Percentiles rank a stretch among this genome's conserved stretches.
These are phyloP conservation scores for Raphanus raphanistrum DNA, from an alignment of 345 rosid species.

Conservation along the genomic window DNA sequence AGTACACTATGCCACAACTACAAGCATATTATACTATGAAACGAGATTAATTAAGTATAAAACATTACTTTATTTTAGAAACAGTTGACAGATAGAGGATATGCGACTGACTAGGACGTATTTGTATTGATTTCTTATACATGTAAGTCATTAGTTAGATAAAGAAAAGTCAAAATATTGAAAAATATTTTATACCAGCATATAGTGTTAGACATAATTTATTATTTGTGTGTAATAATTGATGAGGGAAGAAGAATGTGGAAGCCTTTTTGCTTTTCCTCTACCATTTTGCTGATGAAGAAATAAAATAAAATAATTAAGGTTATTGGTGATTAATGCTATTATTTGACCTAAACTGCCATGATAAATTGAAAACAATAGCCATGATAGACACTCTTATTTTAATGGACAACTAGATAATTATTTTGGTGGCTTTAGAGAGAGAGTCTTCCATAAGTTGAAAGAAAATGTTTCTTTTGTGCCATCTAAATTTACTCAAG, in stretches of 20 bases:
- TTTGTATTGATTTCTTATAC: neutral
- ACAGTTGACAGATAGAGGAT: conserved; percentile 26
- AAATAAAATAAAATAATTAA: neutral
- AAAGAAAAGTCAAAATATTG: conserved; percentile 37
- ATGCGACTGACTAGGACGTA: conserved; percentile 34
- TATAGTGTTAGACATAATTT: conserved; percentile 14
- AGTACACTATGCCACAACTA: conserved; percentile 28
- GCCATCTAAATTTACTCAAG: too few relatives aligned
- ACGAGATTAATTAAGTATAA: conserved; percentile 20
- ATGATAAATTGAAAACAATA: conserved; percentile 26
- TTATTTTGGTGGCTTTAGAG: conserved; percentile 23
- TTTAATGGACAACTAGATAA: conserved; percentile 8
- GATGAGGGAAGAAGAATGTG: conserved; percentile 23
- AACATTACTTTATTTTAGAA: conserved; percentile 23
- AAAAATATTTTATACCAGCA: conserved; percentile 23
- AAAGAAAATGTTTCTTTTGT: too few relatives aligned
- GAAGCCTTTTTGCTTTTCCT: conserved; percentile 23
- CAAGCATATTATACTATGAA: conserved; percentile 5
- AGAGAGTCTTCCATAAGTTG: conserved; percentile 7
- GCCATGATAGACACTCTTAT: conserved; percentile 9
- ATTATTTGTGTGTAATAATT: conserved; percentile 22
- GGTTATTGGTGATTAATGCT: conserved; percentile 15
- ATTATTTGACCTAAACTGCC: conserved; percentile 32
- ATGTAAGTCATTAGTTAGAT: neutral
- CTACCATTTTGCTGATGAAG: conserved; percentile 1